Evolutionary conservation across 2,329 filamentous ascomycete genomes (phyloP), one percentile per base, ranked within the genome.

Genomic region (Basipetospora sp.): DNA sequence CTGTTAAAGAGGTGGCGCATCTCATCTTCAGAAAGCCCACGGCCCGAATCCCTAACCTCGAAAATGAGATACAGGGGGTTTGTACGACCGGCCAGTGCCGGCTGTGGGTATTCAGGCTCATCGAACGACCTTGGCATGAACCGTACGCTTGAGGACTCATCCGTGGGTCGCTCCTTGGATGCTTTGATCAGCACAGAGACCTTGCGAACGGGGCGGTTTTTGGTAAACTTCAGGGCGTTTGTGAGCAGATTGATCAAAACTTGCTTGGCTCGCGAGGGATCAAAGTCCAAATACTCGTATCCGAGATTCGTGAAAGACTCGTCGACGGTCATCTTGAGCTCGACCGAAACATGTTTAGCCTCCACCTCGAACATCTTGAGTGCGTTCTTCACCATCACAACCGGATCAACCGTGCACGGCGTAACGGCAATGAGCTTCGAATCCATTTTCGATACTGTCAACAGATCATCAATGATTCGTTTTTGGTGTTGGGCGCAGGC

Each of bases 171-270:
- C 14, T 50, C 48, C 22, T 47, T 53, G 16, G 56, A 64, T 8
- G 61, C 65, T 32, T 64, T 64, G 33, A 74, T 53, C 22, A 53
- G 56, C 2, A 73, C 59, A 1, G 56, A 57, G 25, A 74, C 66
- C 30, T 71, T 70, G 6, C 75, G 68, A 10, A 62, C 69, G 13
- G 65, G 63, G 14, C 77, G 71, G 0, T 65, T 65, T 26, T 74
- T 74, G 1, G 83, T 88, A 50, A 87, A 88, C 48, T 88, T 88
- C 53, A 88, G 77, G 0, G 81, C 80, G 48, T 88, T 88, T 6
- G 80, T 83, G 8, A 82, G 70, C 2, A 88, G 65, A 47, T 88
- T 88, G 52, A 88, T 85, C 3, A 87, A 62, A 1, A 87, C 78
- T 53, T 88, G 82, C 36, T 81, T 69, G 35, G 88, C 74, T 17